phyloP scores from a whole-genome alignment of 768 basidiomycete species.

The Amanita subjunquillea region DNA sequence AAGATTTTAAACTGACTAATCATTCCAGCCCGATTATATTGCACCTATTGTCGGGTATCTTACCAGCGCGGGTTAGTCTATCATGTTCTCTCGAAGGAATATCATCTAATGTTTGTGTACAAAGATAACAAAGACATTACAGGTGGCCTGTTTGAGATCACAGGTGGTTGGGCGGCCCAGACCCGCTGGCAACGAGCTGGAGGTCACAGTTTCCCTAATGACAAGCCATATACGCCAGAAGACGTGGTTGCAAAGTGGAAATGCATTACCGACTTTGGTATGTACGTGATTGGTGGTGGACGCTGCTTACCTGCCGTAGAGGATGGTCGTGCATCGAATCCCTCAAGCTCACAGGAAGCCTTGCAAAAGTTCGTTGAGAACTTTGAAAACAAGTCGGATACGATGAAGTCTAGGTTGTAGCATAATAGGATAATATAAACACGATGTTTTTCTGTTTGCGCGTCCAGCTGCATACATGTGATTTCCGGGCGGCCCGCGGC shows the following conservation, averaged over 20 bases:
- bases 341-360: slow-evolving; percentile 62
- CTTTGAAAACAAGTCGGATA: slow-evolving; percentile 34
- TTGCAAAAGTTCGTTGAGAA: slow-evolving; percentile 56
- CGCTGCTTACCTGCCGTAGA: slow-evolving; percentile 27
- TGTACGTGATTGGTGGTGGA: slow-evolving; percentile 13
- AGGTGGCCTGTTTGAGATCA: slow-evolving; percentile 75
- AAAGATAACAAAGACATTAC: slow-evolving; percentile 62
- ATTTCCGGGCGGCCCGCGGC: slow-evolving; percentile 6
- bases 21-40: slow-evolving; percentile 70
- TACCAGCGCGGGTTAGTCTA: slow-evolving; percentile 49
- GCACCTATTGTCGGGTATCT: slow-evolving; percentile 92
- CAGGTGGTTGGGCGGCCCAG: slow-evolving; percentile 87
- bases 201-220: slow-evolving; percentile 81
- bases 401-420: slow-evolving; percentile 44
- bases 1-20: neutral
- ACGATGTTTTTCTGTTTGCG: neutral
- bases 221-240: slow-evolving; percentile 68
- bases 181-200: slow-evolving; percentile 89
- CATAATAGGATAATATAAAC: neutral
- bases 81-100: neutral
- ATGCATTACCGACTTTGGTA: slow-evolving; percentile 77
- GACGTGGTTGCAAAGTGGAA: slow-evolving; percentile 74
- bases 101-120: neutral
- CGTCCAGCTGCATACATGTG: slow-evolving; percentile 11
- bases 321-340: slow-evolving; percentile 78